Evolutionary conservation across 306 rosid genomes (phyloP), one percentile per base, ranked within the genome.

Genomic region (Prunus dulcis): DNA sequence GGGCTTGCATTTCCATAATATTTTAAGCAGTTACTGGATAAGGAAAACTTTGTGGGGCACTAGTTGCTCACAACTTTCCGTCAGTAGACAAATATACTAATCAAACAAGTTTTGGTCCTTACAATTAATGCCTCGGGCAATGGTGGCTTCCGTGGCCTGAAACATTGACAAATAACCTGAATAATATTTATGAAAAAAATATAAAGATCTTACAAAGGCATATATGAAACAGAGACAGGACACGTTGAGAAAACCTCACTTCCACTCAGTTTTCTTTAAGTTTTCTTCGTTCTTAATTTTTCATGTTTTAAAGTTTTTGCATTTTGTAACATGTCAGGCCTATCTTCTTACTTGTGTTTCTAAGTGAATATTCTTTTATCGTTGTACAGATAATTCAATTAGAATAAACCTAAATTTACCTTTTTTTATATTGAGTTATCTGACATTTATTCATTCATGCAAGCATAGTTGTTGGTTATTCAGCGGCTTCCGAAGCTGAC

Each of bases 401-500:
- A 10, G 30, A 51, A 51, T 52, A 28, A 28, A 70, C 3, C 56
- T 52, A 9, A 0, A 17, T 43, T 43, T 55, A 57, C 46, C 19
- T 27, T 25, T 55, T 67, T 9, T 55, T 61, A 13, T 49, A 1
- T 38, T 8, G 64, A 32, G 63, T 51, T 75, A 52, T 55, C n/a
- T 38, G 45, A 76, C 34, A 45, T 14, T 67, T 65, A 20, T 62
- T 23, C 52, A 14, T 53, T 72, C 19, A 13, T 74, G 72, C 75
- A 74, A 72, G 69, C 46, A 60, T 30, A 72, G 76, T 55, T 66
- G 77, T 76, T 56, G 76, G 64, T 57, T 69, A 41, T 56, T 49
- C 86, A 84, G 97, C 84, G 77, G 79, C 74, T 80, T 69, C 81
- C n/a, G 78, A 67, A 55, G 78, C 77, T 67, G 84, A 77, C 79